Conservation (phyloP, 306 rosid species). For the Canavalia ensiformis region DNA sequence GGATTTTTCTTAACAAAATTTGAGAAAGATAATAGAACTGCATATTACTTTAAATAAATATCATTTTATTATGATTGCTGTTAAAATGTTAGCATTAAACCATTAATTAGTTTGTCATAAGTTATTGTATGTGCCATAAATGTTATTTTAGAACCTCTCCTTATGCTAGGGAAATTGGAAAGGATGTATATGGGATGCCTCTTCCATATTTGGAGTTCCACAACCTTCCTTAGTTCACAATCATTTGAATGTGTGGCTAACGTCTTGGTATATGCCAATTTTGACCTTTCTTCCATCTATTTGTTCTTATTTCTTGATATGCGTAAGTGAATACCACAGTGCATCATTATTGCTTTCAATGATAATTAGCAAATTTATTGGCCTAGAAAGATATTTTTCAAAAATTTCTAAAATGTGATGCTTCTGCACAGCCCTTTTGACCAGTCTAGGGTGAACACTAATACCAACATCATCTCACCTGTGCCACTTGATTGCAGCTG, state of each 20-base stretch:
- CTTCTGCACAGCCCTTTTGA: not conserved
- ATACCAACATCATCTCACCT: too few species aligned
- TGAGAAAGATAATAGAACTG: not conserved
- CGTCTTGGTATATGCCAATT: not conserved
- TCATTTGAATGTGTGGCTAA: not conserved
- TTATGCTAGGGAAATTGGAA: not conserved
- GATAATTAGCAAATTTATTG: not conserved
- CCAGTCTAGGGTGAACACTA: too few species aligned
- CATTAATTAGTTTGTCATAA: conserved; percentile 1
- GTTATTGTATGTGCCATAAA: not conserved
- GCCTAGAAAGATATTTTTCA: not conserved
- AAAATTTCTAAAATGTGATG: not conserved
- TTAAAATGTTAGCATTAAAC: conserved; percentile 13
- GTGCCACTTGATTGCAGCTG: too few species aligned
- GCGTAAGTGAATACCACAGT: not conserved
- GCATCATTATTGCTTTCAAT: not conserved
- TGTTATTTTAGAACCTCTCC: conserved; percentile 1
- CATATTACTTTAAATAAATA: not conserved
- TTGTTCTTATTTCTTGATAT: conserved; percentile 26
- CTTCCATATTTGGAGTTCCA: conserved; percentile 8
- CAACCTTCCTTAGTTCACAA: conserved; percentile 1
- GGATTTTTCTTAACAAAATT: conserved; percentile 17
- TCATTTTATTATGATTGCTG: conserved; percentile 28
- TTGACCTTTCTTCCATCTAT: not conserved
- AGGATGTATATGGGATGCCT: not conserved